These are phyloP conservation scores for Bipolaris gigantea DNA, from an alignment of 2,329 filamentous ascomycete species.

Conservation along the genomic window DNA sequence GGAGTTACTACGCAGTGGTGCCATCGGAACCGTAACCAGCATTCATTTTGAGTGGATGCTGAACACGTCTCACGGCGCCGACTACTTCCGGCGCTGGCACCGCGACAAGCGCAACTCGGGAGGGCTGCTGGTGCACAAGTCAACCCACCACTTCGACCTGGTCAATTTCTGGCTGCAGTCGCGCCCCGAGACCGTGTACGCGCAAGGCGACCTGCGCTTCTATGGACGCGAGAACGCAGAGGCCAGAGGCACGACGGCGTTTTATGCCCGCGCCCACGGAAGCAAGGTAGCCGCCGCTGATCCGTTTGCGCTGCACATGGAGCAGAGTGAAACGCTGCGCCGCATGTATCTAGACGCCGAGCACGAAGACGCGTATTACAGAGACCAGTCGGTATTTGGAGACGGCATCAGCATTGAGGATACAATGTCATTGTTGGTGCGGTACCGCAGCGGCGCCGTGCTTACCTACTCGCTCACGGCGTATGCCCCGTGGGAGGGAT, in stretches of 20 bases:
- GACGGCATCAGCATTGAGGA: conserved; percentile 68
- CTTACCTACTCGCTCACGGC: conserved; percentile 63
- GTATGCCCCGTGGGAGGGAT: conserved; percentile 66
- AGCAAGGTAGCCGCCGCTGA: conserved; percentile 57
- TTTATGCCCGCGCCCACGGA: conserved; percentile 56
- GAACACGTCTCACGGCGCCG: conserved; percentile 63
- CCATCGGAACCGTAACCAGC: conserved; percentile 59
- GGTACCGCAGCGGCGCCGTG: conserved; percentile 59
- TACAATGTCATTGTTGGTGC: conserved; percentile 63
- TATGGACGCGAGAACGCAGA: conserved; percentile 66
- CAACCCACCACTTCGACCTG: conserved; percentile 65
- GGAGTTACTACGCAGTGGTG: conserved; percentile 57
- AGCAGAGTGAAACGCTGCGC: conserved; percentile 57
- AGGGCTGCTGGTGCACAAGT: conserved; percentile 63
- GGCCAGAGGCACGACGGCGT: conserved; percentile 54
- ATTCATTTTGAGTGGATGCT: conserved; percentile 68
- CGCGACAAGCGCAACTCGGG: conserved; percentile 63
- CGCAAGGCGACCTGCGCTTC: conserved; percentile 61
- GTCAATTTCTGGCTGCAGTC: conserved; percentile 65
- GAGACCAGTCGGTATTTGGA: conserved; percentile 64
- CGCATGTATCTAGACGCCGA: conserved; percentile 64
- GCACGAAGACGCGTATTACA: conserved; percentile 64
- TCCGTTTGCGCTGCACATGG: conserved; percentile 62
- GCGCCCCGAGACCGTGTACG: conserved; percentile 59
- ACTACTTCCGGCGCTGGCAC: conserved; percentile 67